Base-by-base conservation (phyloP, 2,329 filamentous ascomycete species). In the Pseudocercospora crystallina region DNA sequence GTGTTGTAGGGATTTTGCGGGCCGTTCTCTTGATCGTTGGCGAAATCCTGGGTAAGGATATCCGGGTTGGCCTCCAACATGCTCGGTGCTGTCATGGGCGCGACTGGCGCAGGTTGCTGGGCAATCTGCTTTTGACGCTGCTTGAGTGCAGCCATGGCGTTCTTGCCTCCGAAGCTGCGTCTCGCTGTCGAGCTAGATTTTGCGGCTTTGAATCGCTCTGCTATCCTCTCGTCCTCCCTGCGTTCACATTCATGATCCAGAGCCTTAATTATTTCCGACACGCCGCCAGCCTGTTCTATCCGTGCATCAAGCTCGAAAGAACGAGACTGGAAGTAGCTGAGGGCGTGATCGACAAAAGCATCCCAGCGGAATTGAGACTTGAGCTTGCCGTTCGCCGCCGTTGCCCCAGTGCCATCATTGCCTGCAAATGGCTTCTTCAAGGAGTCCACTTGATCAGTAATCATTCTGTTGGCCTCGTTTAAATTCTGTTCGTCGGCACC, bases 351-450 rank as follows among this genome's bases (percentile, higher is more conserved):
- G 5, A 78, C 61, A 45, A 82, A 79, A 2, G 65, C 59, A 0
- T 69, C 58, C 80, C 80, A 84, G 2, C 73, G 70, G 60, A 76
- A 85, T 1, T 61, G 55, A 2, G 65, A 61, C 32, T 72, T 70
- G 5, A 85, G 56, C 1, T 59, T 63, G 2, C 73, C 71, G 20
- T 79, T 62, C 36, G 78, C 73, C 11, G 76, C 63, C 2, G 62
- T 47, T 2, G 65, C 59, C 5, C 64, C 62, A 2, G 20, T 43
- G 13, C 44, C 51, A 36, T 47, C 45, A 14, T 43, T 15, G 30
- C 38, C 43, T 43, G 50, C 34, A 56, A 57, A 48, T 32, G 51
- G 33, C 37, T 20, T 26, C 33, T 57, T 50, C 12, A 63, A 44
- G 15, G 47, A 36, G 5, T 51, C 35, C 26, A 61, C 41, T 5